These are phyloP conservation scores for Glycine soja DNA, from an alignment of 306 rosid genomes.

Conservation along the genomic window DNA sequence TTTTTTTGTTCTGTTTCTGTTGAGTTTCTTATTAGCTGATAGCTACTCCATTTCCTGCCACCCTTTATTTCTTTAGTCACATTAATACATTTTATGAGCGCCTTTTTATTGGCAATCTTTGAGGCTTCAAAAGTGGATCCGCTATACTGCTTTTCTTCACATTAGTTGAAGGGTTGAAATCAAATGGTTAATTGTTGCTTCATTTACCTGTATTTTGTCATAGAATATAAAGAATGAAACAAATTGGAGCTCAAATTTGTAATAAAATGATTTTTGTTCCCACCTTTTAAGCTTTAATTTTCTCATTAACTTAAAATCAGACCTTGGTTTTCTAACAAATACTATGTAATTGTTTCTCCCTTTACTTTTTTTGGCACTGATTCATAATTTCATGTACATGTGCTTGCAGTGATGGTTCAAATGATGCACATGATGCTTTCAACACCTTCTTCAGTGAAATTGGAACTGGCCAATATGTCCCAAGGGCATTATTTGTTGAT, in stretches of 20 bases:
- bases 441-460: conserved; percentile 81
- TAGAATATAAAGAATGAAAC: background rate
- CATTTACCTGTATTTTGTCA: background rate
- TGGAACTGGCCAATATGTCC: conserved; percentile 72
- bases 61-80: no score
- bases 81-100: background rate
- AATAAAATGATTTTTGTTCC: background rate
- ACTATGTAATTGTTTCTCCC: background rate
- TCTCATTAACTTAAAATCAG: conserved; percentile 2
- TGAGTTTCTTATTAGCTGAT: no score
- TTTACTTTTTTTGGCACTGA: conserved; percentile 14
- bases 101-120: background rate
- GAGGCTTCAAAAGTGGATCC: background rate
- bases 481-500: conserved; percentile 80
- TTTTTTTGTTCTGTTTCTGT: no score
- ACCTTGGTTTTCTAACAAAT: background rate
- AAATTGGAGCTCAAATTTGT: background rate
- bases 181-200: conserved; percentile 3
- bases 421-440: conserved; percentile 64
- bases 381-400: background rate
- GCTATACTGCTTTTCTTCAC: conserved; percentile 1
- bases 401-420: conserved; percentile 63
- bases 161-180: background rate
- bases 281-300: background rate
- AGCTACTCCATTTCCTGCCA: no score